Percentiles rank a stretch among this genome's conserved stretches.
These are phyloP conservation scores for Emergomyces pasteurianus DNA, from an alignment of 2,329 filamentous ascomycete species.

Conservation along the genomic window DNA sequence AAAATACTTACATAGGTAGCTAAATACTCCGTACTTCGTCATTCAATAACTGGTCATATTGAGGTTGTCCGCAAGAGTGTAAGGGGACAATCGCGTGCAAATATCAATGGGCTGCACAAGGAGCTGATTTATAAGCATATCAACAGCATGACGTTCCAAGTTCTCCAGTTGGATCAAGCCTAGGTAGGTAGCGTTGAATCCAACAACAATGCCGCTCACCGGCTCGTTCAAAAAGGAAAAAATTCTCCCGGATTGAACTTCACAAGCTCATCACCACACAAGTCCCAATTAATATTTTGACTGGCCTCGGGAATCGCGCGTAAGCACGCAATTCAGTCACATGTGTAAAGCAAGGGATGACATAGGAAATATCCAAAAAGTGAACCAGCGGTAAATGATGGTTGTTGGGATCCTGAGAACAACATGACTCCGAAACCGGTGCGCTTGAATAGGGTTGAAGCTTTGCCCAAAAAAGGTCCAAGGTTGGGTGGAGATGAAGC, in stretches of 20 bases:
- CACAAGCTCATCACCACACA: background rate
- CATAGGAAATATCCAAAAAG: background rate
- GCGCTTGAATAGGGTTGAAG: background rate
- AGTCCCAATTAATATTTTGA: background rate
- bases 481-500: background rate
- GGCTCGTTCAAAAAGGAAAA: background rate
- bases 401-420: background rate
- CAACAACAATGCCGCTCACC: background rate
- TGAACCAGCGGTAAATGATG: background rate
- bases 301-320: background rate
- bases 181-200: background rate
- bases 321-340: background rate
- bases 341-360: background rate
- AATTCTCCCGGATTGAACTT: too few relatives aligned
- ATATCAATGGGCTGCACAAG: background rate
- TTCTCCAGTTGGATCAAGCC: background rate
- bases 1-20: too few relatives aligned
- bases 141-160: background rate
- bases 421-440: background rate
- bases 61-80: too few relatives aligned
- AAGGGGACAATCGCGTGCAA: background rate
- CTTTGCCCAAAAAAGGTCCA: background rate
- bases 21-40: too few relatives aligned
- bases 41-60: too few relatives aligned
- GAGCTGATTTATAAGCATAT: background rate